Base-by-base conservation (phyloP, 495 filamentous ascomycete species). In the Penicillium paradoxum region DNA sequence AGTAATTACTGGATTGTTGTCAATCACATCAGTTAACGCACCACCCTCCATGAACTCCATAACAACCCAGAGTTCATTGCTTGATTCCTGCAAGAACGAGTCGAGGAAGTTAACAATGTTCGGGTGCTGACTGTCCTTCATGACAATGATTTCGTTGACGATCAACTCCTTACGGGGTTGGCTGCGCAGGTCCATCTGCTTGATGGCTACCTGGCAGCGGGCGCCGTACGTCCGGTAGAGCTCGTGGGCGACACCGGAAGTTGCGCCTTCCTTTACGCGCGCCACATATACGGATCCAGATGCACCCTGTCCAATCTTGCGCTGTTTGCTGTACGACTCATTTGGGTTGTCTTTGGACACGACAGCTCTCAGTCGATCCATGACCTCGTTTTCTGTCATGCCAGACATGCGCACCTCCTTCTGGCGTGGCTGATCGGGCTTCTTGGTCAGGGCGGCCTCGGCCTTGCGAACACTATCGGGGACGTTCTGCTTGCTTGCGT, bases 41-140 rank as follows among this genome's bases (percentile, higher is more conserved):
- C 93, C 93, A 54, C 93, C 93, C 69, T 97, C 93, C 95, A 98
- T 97, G 63, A 93, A 98, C 71, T 98, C 93, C 95, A 98, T 96
- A 29, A 98, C 93, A 18, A 98, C 91, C 93, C 93, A 98, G 24
- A 98, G 79, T 66, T 98, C 95, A 54, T 86, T 82, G 67, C 87
- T 90, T 62, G 89, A 88, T 60, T 95, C 93, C 58, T 91, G 87
- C 61, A 98, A 74, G 79, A 97, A 98, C 0, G 93, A 91, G 64
- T 98, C 93, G 24, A 98, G 76, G 75, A 95, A 98, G 72, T 98
- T 98, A 74, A 98, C 93, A 72, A 98, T 97, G 69, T 98, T 98
- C 19, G 88, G 82, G 68, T 97, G 91, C 65, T 91, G 88, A 75
- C 88, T 95, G 71, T 97, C 95, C 74, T 97, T 96, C 93, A 98